phyloP scores from a whole-genome alignment of 768 basidiomycete species.

The Chalciporus sphaerocephalus region DNA sequence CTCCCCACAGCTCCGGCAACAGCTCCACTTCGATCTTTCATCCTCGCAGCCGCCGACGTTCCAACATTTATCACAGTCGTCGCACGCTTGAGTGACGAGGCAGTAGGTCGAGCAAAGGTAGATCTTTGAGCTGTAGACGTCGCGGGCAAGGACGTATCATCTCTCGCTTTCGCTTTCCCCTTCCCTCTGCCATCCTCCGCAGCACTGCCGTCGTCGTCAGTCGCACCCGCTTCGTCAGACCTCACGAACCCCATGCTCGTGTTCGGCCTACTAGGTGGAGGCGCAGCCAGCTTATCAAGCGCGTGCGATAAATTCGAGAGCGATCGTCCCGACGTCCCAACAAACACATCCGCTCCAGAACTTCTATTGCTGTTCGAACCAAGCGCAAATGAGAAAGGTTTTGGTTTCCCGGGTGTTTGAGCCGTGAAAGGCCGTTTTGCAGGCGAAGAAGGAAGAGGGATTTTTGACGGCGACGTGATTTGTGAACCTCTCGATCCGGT shows the following conservation, averaged over 20 bases:
- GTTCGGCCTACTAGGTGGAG: constrained; percentile 60
- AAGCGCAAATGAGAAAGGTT: constrained; percentile 3
- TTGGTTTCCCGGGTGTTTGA: constrained; percentile 5
- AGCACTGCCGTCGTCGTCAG: neutral
- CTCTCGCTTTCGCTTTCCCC: constrained; percentile 16
- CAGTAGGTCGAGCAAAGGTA: constrained; percentile 28
- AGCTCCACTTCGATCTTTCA: constrained; percentile 4
- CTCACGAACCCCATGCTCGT: constrained; percentile 66
- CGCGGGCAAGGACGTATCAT: constrained; percentile 17
- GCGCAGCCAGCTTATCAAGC: constrained; percentile 64
- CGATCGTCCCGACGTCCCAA: constrained; percentile 31
- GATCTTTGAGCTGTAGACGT: constrained; percentile 1
- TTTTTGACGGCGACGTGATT: constrained; percentile 26
- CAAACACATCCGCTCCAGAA: neutral
- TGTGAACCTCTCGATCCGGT: constrained; percentile 7
- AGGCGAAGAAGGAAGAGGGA: constrained; percentile 24
- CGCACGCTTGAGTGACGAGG: constrained; percentile 28
- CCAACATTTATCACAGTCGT: constrained; percentile 14
- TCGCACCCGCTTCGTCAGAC: constrained; percentile 7
- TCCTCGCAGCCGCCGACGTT: constrained; percentile 1
- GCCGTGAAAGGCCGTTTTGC: constrained; percentile 11
- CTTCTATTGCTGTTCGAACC: constrained; percentile 1
- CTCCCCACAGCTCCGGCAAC: neutral
- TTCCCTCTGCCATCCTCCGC: constrained; percentile 14
- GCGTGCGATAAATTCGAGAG: constrained; percentile 65